These are phyloP conservation scores for Xylariomycetidae sp. DNA, from an alignment of 2,329 filamentous ascomycete genomes.

Conservation along the genomic window DNA sequence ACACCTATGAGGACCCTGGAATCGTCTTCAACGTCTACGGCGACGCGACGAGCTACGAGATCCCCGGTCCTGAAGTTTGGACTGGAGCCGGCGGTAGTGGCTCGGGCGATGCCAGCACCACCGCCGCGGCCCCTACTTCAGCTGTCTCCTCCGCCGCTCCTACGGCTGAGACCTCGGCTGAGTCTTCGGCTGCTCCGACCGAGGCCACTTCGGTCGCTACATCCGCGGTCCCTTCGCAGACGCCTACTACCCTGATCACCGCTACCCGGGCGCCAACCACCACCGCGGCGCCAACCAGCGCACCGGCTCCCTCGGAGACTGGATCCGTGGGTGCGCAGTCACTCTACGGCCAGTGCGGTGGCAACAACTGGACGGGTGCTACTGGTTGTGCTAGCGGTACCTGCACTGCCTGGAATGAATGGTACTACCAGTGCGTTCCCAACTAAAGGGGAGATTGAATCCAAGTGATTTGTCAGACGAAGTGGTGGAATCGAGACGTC, in stretches of 20 bases:
- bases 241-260: slow-evolving; percentile 1
- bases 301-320: neutral
- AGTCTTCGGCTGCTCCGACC: neutral
- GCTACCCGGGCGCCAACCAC: neutral
- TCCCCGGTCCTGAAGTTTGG: slow-evolving; percentile 32
- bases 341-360: slow-evolving; percentile 36
- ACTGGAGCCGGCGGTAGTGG: slow-evolving; percentile 13
- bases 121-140: neutral
- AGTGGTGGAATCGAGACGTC: too few species aligned
- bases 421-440: slow-evolving; percentile 37
- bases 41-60: slow-evolving; percentile 23
- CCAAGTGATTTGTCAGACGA: too few species aligned
- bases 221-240: neutral
- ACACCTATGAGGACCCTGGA: slow-evolving; percentile 52
- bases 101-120: slow-evolving; percentile 13
- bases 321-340: neutral
- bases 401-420: slow-evolving; percentile 34
- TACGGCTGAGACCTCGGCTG: neutral
- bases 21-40: slow-evolving; percentile 57
- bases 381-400: slow-evolving; percentile 30
- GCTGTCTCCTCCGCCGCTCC: neutral
- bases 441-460: too few species aligned
- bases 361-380: slow-evolving; percentile 31
- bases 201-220: slow-evolving; percentile 1
- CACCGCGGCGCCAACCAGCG: neutral